These are phyloP conservation scores for Aspergillus conjunctus DNA, from an alignment of 495 filamentous ascomycete species.

Conservation along the genomic window DNA sequence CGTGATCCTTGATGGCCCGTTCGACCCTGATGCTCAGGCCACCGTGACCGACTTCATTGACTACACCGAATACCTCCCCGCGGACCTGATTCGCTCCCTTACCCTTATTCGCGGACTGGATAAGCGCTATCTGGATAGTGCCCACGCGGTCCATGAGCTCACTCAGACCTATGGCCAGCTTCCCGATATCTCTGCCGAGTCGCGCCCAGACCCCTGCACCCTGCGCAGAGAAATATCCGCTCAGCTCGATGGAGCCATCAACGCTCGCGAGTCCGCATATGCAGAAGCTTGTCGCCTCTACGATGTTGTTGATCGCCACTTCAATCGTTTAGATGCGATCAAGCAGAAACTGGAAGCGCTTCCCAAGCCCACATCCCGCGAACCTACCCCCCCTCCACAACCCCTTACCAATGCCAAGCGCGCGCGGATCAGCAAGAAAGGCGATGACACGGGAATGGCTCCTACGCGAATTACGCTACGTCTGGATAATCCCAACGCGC, in stretches of 20 bases:
- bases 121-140: slow-evolving; percentile 64
- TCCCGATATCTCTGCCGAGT: slow-evolving; percentile 57
- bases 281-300: slow-evolving; percentile 82
- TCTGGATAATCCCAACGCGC: slow-evolving; percentile 52
- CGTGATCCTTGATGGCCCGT: slow-evolving; percentile 52
- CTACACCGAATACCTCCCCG: slow-evolving; percentile 94
- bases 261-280: slow-evolving; percentile 72
- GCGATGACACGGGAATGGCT: slow-evolving; percentile 36
- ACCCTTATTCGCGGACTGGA: slow-evolving; percentile 86
- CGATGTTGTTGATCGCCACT: slow-evolving; percentile 77
- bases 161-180: slow-evolving; percentile 74
- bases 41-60: slow-evolving; percentile 95
- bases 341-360: slow-evolving; percentile 79
- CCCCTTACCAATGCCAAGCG: slow-evolving; percentile 56
- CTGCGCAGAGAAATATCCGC: slow-evolving; percentile 78
- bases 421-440: slow-evolving; percentile 47
- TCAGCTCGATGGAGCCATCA: slow-evolving; percentile 71
- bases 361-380: slow-evolving; percentile 67
- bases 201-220: slow-evolving; percentile 54
- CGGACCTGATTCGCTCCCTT: slow-evolving; percentile 87
- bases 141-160: slow-evolving; percentile 68
- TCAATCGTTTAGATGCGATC: slow-evolving; percentile 74
- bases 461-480: slow-evolving; percentile 65
- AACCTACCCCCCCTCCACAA: slow-evolving; percentile 60
- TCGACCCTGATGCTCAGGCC: slow-evolving; percentile 90